Evolutionary conservation across 2,329 filamentous ascomycete species (phyloP), one percentile per base, ranked within the genome.

Genomic region (Nigrospora oryzae): DNA sequence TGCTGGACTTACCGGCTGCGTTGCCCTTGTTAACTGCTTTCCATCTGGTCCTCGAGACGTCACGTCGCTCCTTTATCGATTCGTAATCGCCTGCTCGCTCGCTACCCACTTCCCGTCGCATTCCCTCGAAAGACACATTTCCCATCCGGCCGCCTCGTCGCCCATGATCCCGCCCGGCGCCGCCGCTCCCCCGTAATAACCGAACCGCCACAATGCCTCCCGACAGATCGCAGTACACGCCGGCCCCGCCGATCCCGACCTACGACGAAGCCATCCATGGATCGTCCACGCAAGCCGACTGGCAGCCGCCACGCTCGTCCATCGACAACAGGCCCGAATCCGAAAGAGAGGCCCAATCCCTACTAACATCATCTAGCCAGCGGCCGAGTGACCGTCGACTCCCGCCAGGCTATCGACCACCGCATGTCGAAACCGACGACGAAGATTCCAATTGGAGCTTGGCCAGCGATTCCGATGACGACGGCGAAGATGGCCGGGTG

Each of bases 201-300:
- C 34, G 19, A 32, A 32, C 38, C 15, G n/a, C 36, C 36, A 19
- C 30, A 31, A 68, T 67, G 65, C 59, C 63, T 55, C 62, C 67
- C 51, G 74, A 75, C 62, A 80, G 80, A 53, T 65, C 70, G 46
- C 69, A 69, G 48, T 81, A 82, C 63, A 75, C 79, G 57, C 67
- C 74, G 50, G 72, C 84, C 38, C 84, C 87, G 43, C 85, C 86
- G 31, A 91, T 93, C 60, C 88, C 87, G 30, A 81, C 82, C 38
- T 93, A 93, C 65, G 87, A 91, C 63, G 87, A 94, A 69, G 87
- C 88, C 51, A 79, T 80, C 15, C 79, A 76, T 61, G 71, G 84
- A 65, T 68, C 73, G 15, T 55, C 54, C 36, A 54, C 56, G 28
- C 42, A 50, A 15, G 46, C 79, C 61, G 73, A 83, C 65, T 72